Percentiles rank a stretch among this genome's conserved stretches.
Evolutionary conservation across 768 basidiomycete species (phyloP).

Genomic region (Dioszegia hungarica): DNA sequence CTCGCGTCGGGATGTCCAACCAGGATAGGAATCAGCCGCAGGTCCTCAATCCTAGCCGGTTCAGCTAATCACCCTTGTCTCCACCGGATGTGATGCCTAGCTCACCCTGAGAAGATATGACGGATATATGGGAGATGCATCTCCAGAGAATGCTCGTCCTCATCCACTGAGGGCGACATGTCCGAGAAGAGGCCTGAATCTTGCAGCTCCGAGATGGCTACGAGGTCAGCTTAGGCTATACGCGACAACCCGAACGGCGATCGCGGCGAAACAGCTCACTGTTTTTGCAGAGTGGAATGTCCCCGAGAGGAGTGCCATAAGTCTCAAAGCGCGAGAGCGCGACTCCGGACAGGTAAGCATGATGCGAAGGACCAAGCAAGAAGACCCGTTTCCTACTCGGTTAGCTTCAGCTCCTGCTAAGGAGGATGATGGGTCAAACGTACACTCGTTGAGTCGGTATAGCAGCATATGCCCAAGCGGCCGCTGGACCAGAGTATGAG

Average conservation of each 20-base stretch:
- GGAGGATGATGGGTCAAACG: background rate
- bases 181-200: conserved; percentile 64
- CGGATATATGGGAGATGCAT: conserved; percentile 78
- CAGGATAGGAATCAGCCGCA: conserved; percentile 80
- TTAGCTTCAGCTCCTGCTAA: too few species aligned
- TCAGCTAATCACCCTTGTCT: too few species aligned
- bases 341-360: conserved; percentile 78
- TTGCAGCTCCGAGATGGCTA: conserved; percentile 66
- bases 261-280: conserved; percentile 55
- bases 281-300: conserved; percentile 68
- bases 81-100: too few species aligned
- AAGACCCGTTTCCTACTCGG: conserved; percentile 75
- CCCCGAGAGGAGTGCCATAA: conserved; percentile 82
- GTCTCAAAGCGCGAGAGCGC: conserved; percentile 71
- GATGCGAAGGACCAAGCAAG: conserved; percentile 92
- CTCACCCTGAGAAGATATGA: conserved; percentile 40
- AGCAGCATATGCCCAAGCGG: conserved; percentile 92
- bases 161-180: conserved; percentile 67
- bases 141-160: conserved; percentile 94
- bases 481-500: conserved; percentile 84
- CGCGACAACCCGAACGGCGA: background rate
- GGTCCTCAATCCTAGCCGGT: conserved; percentile 54
- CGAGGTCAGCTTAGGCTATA: background rate
- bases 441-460: conserved; percentile 79
- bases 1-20: conserved; percentile 64